phyloP scores from a whole-genome alignment of 2,329 filamentous ascomycete genomes.

The Fusarium penzigii region DNA sequence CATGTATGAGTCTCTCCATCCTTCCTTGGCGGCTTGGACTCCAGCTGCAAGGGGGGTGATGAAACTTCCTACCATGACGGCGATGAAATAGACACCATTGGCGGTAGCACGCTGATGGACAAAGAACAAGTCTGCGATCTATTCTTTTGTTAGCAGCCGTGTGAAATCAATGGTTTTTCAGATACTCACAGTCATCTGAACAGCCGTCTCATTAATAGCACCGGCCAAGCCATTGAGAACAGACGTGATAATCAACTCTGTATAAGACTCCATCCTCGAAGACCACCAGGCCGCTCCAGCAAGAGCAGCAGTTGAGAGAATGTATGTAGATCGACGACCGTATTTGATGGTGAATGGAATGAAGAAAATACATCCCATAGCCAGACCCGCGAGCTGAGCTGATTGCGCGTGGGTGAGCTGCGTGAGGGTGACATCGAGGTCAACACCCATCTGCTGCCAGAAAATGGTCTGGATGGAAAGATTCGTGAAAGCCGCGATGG shows the following conservation, averaged over 20 bases:
- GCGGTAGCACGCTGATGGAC: constrained; percentile 33
- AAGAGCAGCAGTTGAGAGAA: constrained; percentile 27
- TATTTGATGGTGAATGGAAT: constrained; percentile 38
- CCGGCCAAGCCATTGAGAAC: constrained; percentile 37
- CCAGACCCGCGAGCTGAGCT: constrained; percentile 32
- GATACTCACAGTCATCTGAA: constrained; percentile 37
- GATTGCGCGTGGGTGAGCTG: constrained; percentile 31
- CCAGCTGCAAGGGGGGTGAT: constrained; percentile 35
- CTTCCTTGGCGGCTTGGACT: constrained; percentile 17
- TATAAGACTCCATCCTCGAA: constrained; percentile 17
- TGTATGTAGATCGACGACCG: constrained; percentile 35
- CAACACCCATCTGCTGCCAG: constrained; percentile 36
- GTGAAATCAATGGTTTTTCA: fast-evolving
- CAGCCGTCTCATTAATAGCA: constrained; percentile 41
- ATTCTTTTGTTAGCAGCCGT: background rate
- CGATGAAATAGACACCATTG: constrained; percentile 34
- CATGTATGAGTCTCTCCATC: constrained; percentile 31
- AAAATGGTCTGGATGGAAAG: constrained; percentile 29
- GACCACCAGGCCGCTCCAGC: constrained; percentile 27
- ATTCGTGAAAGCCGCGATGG: constrained; percentile 32
- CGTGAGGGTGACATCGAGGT: constrained; percentile 28
- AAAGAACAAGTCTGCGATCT: constrained; percentile 38
- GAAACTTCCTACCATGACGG: constrained; percentile 33
- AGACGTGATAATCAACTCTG: constrained; percentile 28
- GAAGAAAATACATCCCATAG: constrained; percentile 36